These are phyloP conservation scores for Patellifolia procumbens DNA, from an alignment of 179 eudicot species.

Conservation along the genomic window DNA sequence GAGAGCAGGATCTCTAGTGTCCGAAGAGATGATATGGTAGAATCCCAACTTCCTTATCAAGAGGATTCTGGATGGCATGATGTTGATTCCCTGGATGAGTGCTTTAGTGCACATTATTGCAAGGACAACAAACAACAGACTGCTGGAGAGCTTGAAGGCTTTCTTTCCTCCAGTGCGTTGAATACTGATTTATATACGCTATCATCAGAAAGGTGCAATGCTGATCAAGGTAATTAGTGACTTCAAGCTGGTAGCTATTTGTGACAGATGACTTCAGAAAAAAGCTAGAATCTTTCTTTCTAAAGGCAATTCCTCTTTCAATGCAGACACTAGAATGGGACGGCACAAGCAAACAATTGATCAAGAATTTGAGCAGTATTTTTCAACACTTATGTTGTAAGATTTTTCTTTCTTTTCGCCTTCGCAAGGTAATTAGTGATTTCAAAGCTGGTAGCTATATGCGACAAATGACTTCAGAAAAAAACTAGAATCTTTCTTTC, in stretches of 20 bases:
- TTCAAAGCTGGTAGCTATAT: no score
- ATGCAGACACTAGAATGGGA: slow-evolving; percentile 33
- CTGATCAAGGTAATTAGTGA: slow-evolving; percentile 32
- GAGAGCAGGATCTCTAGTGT: background rate
- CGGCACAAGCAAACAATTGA: slow-evolving; percentile 38
- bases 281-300: background rate
- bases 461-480: no score
- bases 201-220: slow-evolving; percentile 25
- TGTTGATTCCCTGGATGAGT: slow-evolving; percentile 21
- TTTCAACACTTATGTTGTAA: slow-evolving; percentile 37
- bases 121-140: slow-evolving; percentile 8
- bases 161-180: slow-evolving; percentile 35
- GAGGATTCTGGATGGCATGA: slow-evolving; percentile 26
- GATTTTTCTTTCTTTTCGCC: background rate
- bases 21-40: slow-evolving; percentile 19
- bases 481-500: no score
- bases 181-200: no score
- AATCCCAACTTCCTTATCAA: background rate
- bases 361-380: slow-evolving; percentile 48
- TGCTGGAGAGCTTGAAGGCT: slow-evolving; percentile 31
- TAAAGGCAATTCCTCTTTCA: background rate
- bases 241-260: background rate
- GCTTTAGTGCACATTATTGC: slow-evolving; percentile 17
- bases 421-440: no score
- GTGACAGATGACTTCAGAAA: background rate